Base-by-base conservation (phyloP, 192 early-diverging fungal species). In the Podila verticillata region DNA sequence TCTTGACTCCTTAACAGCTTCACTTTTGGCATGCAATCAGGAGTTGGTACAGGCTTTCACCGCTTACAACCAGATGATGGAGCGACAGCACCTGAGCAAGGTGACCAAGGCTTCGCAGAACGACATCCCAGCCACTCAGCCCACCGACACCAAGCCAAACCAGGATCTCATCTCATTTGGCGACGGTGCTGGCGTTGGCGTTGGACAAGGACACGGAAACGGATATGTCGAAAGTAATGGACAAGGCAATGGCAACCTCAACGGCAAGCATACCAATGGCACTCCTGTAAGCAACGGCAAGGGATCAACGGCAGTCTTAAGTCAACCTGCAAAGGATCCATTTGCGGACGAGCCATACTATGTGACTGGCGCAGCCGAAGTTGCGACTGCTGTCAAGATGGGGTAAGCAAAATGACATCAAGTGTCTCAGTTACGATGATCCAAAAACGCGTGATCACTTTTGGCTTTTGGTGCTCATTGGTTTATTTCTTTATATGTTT, bases 11-110 rank as follows among this genome's bases (percentile, higher is more conserved):
- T 26, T 29, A 71, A n/a, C 73, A 89, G 87, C 85, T 32, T 74
- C 84, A 2, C 63, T 89, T 10, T 47, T 89, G 58, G 73, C 82
- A 0, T 82, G 84, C 59, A 89, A 89, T 64, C 82, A 82, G 49
- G 85, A 88, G 39, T 48, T 88, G 3, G 67, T 88, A 7, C 86
- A 82, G 47, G 68, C 84, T 5, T 89, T 89, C 61, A 86, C 87
- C 39, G 68, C 86, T 0, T 89, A 89, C 57, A 82, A 87, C 36
- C 87, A 89, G 56, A 88, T 89, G 84, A 69, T 89, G 68, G 88
- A 89, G 61, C 80, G 82, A 31, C 72, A 82, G 24, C 81, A 81
- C 24, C 28, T 89, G 39, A 66, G 51, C 58, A 59, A 65, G 39
- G 85, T 84, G 10, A 87, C 78, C 10, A 75, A 74, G 36, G 84